Evolutionary conservation across 2,329 filamentous ascomycete species (phyloP), one percentile per base, ranked within the genome.

Genomic region (Penicillium sp.): DNA sequence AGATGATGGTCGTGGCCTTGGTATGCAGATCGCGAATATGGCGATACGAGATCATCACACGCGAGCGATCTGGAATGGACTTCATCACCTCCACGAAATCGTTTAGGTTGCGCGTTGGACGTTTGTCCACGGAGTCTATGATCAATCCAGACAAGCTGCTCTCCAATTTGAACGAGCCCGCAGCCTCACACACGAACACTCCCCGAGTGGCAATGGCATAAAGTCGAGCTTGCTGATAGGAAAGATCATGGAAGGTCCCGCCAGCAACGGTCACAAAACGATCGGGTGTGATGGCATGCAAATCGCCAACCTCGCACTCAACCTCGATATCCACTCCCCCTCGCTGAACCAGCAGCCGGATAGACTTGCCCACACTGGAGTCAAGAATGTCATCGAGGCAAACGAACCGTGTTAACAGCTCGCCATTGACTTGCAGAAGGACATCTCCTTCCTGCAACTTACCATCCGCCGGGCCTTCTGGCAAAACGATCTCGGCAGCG

Each of bases 401-500:
- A 51, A 95, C 82, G 59, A 98, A 96, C 54, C 95, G 86, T 1
- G 89, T 95, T 29, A 98, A 75, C 32, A 96, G 77, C 64, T 95
- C 84, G 41, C 81, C 88, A 59, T 98, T 96, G 51, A 96, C 85
- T 64, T 94, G 88, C 55, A 96, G 73, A 47, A 98, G 70, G 15
- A 98, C 83, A 63, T 98, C 92, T 30, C 92, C 92, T 64, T 98
- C 92, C 62, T 95, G 84, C 16, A 98, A 77, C 64, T 93, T 90
- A 38, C 75, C 72, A 57, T 94, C 79, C 0, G 84, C 92, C 15
- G 92, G 93, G 0, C 92, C 93, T 52, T 89, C 80, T 0, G 92
- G 90, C 6, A 98, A 76, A 10, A 96, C 81, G 44, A 95, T 94
- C 67, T 98, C 93, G 13, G 89, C 90, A 9, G 95, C 90, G 17